These are phyloP conservation scores for Saturnispora galanensis DNA, from an alignment of 805 yeast genomes.

Conservation along the genomic window DNA sequence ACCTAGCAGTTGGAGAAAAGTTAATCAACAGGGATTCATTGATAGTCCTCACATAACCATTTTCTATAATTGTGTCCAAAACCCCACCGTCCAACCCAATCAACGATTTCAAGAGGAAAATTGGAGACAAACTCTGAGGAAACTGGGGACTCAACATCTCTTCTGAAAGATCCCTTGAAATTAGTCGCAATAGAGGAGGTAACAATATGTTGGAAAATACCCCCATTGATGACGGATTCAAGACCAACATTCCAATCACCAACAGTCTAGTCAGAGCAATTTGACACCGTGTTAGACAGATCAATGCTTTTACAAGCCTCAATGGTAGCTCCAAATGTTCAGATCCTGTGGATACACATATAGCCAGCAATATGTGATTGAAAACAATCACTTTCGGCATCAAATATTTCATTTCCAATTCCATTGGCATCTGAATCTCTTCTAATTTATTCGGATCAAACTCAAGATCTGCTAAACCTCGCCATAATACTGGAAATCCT, in stretches of 20 bases:
- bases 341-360: not conserved
- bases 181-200: not conserved
- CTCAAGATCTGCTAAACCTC: not conserved
- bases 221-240: not conserved
- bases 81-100: not conserved
- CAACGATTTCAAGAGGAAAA: not conserved
- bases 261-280: conserved; percentile 1
- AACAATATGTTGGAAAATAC: not conserved
- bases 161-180: not conserved
- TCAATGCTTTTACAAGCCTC: not conserved
- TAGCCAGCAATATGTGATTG: conserved; percentile 2
- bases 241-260: not conserved
- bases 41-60: not conserved
- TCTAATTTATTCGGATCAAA: not conserved
- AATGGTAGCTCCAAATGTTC: not conserved
- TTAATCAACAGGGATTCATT: not conserved
- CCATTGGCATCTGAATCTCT: not conserved
- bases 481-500: not conserved
- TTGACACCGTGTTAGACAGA: not conserved
- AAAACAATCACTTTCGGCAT: conserved; percentile 2
- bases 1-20: not conserved
- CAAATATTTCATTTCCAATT: conserved; percentile 1
- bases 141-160: conserved; percentile 5
- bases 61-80: conserved; percentile 2
- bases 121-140: conserved; percentile 1